phyloP scores from a whole-genome alignment of 495 filamentous ascomycete species.

The Letharia columbiana region DNA sequence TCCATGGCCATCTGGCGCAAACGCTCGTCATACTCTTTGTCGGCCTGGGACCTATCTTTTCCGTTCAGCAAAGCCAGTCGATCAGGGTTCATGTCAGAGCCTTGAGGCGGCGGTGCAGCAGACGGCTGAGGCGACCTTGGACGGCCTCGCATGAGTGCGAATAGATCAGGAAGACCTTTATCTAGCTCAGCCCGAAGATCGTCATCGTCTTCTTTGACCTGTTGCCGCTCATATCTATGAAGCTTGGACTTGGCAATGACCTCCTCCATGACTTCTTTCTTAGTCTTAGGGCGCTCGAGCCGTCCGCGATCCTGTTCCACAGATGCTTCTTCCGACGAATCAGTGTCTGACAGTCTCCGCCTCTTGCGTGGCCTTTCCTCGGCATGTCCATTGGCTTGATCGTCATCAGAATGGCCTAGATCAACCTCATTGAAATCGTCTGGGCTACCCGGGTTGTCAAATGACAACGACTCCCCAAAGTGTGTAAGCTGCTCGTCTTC shows the following conservation, averaged over 20 bases:
- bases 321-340: constrained; percentile 33
- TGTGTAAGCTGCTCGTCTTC: constrained; percentile 69
- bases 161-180: constrained; percentile 70
- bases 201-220: constrained; percentile 87
- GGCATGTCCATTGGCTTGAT: constrained; percentile 34
- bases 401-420: constrained; percentile 48
- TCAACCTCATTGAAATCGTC: constrained; percentile 72
- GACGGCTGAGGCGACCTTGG: constrained; percentile 36
- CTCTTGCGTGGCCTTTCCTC: constrained; percentile 56
- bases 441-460: constrained; percentile 44
- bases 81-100: constrained; percentile 50
- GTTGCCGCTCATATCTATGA: constrained; percentile 86
- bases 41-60: constrained; percentile 52
- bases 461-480: constrained; percentile 60
- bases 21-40: constrained; percentile 77
- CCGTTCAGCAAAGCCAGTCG: constrained; percentile 51
- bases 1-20: constrained; percentile 76
- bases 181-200: constrained; percentile 75
- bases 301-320: constrained; percentile 37
- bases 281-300: constrained; percentile 79
- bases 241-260: constrained; percentile 95
- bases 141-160: constrained; percentile 54
- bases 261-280: constrained; percentile 93
- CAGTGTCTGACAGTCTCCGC: constrained; percentile 37
- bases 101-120: constrained; percentile 31